Base-by-base conservation (phyloP, 768 basidiomycete genomes). In the Russula compacta region DNA sequence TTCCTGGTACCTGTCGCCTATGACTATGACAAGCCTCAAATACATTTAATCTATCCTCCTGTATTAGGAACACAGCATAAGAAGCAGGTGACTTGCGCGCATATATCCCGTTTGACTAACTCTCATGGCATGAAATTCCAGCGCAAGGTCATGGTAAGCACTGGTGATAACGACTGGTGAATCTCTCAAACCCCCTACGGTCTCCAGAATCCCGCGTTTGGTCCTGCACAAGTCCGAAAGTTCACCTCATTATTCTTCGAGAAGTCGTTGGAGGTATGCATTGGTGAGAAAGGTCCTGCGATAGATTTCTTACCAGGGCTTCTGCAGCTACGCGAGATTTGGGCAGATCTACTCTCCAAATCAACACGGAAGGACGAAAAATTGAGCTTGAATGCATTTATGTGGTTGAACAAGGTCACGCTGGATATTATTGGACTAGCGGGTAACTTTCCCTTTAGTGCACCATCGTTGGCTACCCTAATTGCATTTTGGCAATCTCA, bases 271-370 rank as follows among this genome's bases (percentile, higher is more conserved):
- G 58, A 72, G 63, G 69, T 69, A 19, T 14, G n/a, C 10, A 24
- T 40, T 33, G 6, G 24, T 29, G 11, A 24, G 36, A 36, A 9
- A 6, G 6, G 11, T 47, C 19, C 15, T 2, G 1, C 14, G 3
- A 35, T 10, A 1, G 15, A 15, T 4, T 12, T 14, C 19, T 21
- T 2, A 35, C 12, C 12, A 1, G 21, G 7, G 3, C 4, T 36
- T 39, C 36, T 7, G 32, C 36, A 71, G 71, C 66, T 73, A 15
- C 71, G 72, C 17, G 70, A 72, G n/a, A 61, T 71, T n/a, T 72
- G 60, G 69, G 42, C 36, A 8, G 39, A 60, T n/a, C 56, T 69
- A n/a, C 48, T 59, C 6, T 43, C 63, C 7, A 47, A 64, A 12
- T 44, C 61, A 15, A 21, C 56, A 15, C 29, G 53, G n/a, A 60